Evolutionary conservation across 2,329 filamentous ascomycete genomes (phyloP).

Genomic region (Zelopaecilomyces penicillatus): DNA sequence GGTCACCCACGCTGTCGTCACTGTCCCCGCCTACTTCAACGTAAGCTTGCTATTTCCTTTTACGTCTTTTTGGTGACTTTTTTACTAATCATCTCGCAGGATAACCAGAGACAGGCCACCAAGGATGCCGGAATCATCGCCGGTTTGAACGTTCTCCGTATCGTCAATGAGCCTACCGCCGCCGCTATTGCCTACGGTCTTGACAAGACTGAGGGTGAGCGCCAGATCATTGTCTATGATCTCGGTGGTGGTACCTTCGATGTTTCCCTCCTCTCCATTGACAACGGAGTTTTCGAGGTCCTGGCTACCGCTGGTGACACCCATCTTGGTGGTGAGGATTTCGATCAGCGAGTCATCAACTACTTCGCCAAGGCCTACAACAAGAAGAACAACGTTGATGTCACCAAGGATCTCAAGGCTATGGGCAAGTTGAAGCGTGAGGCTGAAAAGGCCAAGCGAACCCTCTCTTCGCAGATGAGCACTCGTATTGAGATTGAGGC

Average conservation of each 20-base stretch:
- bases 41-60: slow-evolving; percentile 18
- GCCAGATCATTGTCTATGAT: slow-evolving; percentile 89
- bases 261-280: slow-evolving; percentile 87
- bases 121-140: slow-evolving; percentile 91
- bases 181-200: slow-evolving; percentile 92
- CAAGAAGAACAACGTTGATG: slow-evolving; percentile 91
- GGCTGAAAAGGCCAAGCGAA: slow-evolving; percentile 98
- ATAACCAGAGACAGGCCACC: slow-evolving; percentile 93
- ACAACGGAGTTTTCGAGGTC: slow-evolving; percentile 90
- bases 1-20: slow-evolving; percentile 82
- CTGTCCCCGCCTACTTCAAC: slow-evolving; percentile 96
- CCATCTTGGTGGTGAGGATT: slow-evolving; percentile 96
- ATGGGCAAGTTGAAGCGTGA: slow-evolving; percentile 99
- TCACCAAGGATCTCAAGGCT: slow-evolving; percentile 90
- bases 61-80: neutral
- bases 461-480: slow-evolving; percentile 88
- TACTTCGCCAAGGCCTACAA: slow-evolving; percentile 96
- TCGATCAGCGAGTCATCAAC: slow-evolving; percentile 95
- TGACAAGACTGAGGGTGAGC: slow-evolving; percentile 75
- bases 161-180: slow-evolving; percentile 94
- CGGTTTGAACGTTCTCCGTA: slow-evolving; percentile 88
- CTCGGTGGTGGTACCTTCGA: slow-evolving; percentile 91
- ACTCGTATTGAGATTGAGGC: slow-evolving; percentile 94
- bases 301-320: slow-evolving; percentile 93
- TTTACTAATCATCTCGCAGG: slow-evolving; percentile 30